Conservation (phyloP, 257 asterid genomes). For the Fraxinus quadrangulata region DNA sequence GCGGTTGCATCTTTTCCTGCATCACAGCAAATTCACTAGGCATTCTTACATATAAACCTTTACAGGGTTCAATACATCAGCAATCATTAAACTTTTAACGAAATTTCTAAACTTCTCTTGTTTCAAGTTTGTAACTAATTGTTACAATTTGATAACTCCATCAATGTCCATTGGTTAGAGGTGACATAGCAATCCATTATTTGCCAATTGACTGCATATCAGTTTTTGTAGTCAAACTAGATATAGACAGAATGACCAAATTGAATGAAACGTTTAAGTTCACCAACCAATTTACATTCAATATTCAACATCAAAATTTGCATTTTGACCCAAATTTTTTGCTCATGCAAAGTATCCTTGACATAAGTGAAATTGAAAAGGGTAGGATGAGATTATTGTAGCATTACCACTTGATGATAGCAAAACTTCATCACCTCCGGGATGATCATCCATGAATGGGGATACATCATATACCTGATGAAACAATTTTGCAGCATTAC, state of each 20-base stretch:
- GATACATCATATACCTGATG: constrained; percentile 86
- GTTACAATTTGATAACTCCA: not conserved
- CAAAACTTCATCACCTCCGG: constrained; percentile 93
- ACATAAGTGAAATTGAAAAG: not conserved
- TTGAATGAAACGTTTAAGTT: not conserved
- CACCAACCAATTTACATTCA: not conserved
- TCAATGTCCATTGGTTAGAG: not conserved
- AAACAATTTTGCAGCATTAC: not conserved
- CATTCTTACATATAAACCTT: not conserved
- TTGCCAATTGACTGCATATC: not conserved
- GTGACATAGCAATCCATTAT: not conserved
- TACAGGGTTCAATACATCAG: not conserved
- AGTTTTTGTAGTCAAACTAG: not conserved
- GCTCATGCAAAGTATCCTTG: not conserved
- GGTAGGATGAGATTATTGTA: not conserved
- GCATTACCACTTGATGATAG: constrained; percentile 69
- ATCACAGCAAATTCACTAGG: constrained; percentile 7
- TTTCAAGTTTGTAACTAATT: not conserved
- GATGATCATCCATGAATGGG: constrained; percentile 93
- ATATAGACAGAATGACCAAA: not conserved
- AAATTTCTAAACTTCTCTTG: not conserved
- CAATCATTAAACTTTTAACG: not conserved
- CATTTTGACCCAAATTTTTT: not conserved
- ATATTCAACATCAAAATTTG: not conserved
- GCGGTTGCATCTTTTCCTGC: constrained; percentile 85